Evolutionary conservation across 2,329 filamentous ascomycete species (phyloP).

Genomic region (Trichoderma simmonsii): DNA sequence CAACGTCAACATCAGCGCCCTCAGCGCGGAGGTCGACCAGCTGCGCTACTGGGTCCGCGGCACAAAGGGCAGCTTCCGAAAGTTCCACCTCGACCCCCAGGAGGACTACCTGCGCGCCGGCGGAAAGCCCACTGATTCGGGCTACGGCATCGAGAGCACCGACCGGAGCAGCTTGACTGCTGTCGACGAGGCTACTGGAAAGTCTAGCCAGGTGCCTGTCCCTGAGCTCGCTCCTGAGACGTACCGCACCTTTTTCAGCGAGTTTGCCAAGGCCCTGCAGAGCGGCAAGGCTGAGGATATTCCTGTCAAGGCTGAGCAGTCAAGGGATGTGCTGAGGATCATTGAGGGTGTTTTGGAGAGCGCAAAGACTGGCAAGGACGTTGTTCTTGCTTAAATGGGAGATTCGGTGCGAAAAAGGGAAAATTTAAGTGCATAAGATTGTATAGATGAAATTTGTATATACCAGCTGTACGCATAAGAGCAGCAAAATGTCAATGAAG

Average conservation of each 20-base stretch:
- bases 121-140: constrained; percentile 55
- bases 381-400: constrained; percentile 24
- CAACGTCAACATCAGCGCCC: constrained; percentile 65
- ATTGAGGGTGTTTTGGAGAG: constrained; percentile 53
- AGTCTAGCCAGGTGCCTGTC: constrained; percentile 46
- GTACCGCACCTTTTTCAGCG: constrained; percentile 65
- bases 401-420: neutral
- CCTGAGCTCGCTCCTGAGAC: constrained; percentile 63
- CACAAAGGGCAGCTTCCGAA: constrained; percentile 70
- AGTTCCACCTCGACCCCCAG: constrained; percentile 67
- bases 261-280: constrained; percentile 46
- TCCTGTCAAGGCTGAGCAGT: constrained; percentile 52
- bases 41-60: constrained; percentile 75
- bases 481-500: neutral
- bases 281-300: constrained; percentile 49
- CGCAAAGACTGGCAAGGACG: constrained; percentile 45
- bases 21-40: constrained; percentile 67
- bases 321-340: constrained; percentile 51
- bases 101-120: constrained; percentile 70
- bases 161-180: constrained; percentile 59
- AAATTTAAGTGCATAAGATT: neutral
- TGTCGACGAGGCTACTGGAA: constrained; percentile 46
- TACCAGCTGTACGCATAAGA: neutral
- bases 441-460: neutral
- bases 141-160: constrained; percentile 63